Percentiles rank a stretch among this genome's conserved stretches.
These are phyloP conservation scores for Candida taoyuanica DNA, from an alignment of 805 yeast genomes.

Conservation along the genomic window DNA sequence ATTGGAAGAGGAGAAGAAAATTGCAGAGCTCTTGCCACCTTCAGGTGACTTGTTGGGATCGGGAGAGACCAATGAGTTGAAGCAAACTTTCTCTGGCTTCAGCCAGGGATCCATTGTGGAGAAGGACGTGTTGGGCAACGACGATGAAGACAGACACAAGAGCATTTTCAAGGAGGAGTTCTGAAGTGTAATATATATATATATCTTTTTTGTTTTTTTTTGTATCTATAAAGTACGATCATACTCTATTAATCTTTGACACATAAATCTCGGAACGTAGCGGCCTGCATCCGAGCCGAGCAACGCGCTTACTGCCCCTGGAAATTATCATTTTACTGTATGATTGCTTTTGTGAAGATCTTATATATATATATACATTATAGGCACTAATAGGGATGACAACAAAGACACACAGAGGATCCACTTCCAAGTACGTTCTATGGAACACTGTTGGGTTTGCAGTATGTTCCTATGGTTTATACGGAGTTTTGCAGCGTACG, in stretches of 20 bases:
- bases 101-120: conserved; percentile 40
- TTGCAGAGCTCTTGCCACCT: conserved; percentile 38
- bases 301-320: neutral
- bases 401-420: neutral
- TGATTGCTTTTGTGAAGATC: too few relatives aligned
- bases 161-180: conserved; percentile 28
- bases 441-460: conserved; percentile 4
- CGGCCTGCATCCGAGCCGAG: neutral
- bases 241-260: too few relatives aligned
- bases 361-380: too few relatives aligned
- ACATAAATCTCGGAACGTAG: neutral
- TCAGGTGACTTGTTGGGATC: conserved; percentile 17
- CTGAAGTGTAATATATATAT: too few relatives aligned
- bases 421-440: neutral
- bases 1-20: conserved; percentile 34
- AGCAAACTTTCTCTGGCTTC: conserved; percentile 39
- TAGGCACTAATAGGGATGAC: neutral
- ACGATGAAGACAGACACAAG: conserved; percentile 19
- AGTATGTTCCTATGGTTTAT: conserved; percentile 3
- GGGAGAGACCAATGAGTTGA: conserved; percentile 14
- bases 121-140: conserved; percentile 15
- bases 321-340: neutral
- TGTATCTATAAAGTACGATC: too few relatives aligned
- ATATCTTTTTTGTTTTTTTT: too few relatives aligned
- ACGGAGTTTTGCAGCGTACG: conserved; percentile 5